Evolutionary conservation across 768 basidiomycete species (phyloP).

Genomic region (Tubosaeta sp.): DNA sequence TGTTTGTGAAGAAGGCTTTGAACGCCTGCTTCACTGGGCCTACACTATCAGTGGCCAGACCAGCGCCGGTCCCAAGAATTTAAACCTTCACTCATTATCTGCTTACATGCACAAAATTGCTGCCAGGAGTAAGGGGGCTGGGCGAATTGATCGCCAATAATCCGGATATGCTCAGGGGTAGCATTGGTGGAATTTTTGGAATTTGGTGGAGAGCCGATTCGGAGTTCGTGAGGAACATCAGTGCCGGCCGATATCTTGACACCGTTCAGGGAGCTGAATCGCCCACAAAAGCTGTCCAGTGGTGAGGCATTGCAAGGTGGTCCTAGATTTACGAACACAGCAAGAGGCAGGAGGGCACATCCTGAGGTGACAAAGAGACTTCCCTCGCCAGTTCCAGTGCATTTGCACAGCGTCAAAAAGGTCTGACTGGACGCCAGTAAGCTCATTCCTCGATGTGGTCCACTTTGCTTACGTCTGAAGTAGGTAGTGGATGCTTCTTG

Average conservation of each 20-base stretch:
- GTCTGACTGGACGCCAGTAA: slow-evolving; percentile 41
- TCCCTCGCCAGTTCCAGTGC: slow-evolving; percentile 57
- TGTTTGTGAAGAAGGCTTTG: slow-evolving; percentile 51
- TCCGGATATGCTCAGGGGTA: slow-evolving; percentile 55
- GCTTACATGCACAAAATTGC: slow-evolving; percentile 54
- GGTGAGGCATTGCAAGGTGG: slow-evolving; percentile 65
- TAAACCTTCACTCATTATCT: slow-evolving; percentile 2
- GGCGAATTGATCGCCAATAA: slow-evolving; percentile 74
- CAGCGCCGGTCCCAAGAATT: slow-evolving; percentile 31
- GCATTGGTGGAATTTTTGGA: slow-evolving; percentile 34
- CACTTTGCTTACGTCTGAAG: slow-evolving; percentile 24
- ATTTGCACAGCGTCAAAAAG: slow-evolving; percentile 61
- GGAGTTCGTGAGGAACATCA: slow-evolving; percentile 71
- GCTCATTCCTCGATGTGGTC: neutral
- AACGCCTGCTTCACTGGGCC: slow-evolving; percentile 51
- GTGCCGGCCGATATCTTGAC: slow-evolving; percentile 65
- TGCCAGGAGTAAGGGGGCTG: slow-evolving; percentile 63
- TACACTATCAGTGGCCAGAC: slow-evolving; percentile 42
- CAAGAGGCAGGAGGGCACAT: slow-evolving; percentile 57
- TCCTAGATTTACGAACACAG: slow-evolving; percentile 54
- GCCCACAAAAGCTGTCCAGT: slow-evolving; percentile 76
- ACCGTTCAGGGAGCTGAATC: slow-evolving; percentile 82
- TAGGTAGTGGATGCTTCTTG: slow-evolving; percentile 38
- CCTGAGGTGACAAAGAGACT: slow-evolving; percentile 65
- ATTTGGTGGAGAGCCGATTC: slow-evolving; percentile 38